These are phyloP conservation scores for Sporothrix humicola DNA, from an alignment of 2,329 filamentous ascomycete genomes.

Conservation along the genomic window DNA sequence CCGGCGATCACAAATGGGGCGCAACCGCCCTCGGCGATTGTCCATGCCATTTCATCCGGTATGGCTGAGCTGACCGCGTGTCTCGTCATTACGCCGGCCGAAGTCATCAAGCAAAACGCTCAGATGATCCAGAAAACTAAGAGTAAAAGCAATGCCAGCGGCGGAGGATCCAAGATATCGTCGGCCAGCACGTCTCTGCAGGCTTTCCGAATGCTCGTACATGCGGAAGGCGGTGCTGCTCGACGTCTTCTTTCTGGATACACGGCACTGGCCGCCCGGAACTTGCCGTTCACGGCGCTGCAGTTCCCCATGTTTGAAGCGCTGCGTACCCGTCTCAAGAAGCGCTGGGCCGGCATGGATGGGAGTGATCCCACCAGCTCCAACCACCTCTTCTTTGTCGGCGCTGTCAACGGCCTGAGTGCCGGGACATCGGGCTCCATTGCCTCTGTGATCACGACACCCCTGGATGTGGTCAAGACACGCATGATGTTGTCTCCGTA, in stretches of 20 bases:
- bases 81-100: conserved; percentile 83
- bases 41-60: conserved; percentile 76
- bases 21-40: conserved; percentile 57
- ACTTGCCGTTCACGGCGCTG: conserved; percentile 84
- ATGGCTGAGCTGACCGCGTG: conserved; percentile 84
- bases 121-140: conserved; percentile 73
- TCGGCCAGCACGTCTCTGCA: conserved; percentile 52
- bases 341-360: conserved; percentile 38
- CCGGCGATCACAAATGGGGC: conserved; percentile 47
- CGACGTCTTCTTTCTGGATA: conserved; percentile 73
- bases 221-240: conserved; percentile 58
- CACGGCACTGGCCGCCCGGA: conserved; percentile 78
- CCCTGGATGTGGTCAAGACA: conserved; percentile 88
- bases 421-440: conserved; percentile 76
- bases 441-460: conserved; percentile 82
- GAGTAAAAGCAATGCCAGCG: conserved; percentile 36
- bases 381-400: conserved; percentile 65
- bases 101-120: conserved; percentile 92
- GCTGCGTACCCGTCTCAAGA: conserved; percentile 62
- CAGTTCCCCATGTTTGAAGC: conserved; percentile 89
- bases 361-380: conserved; percentile 29
- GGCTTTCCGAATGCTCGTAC: conserved; percentile 53
- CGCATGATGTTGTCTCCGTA: conserved; percentile 77
- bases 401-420: conserved; percentile 71
- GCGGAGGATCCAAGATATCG: conserved; percentile 38